These are phyloP conservation scores for Puccinia sorghi DNA, from an alignment of 1,284 basidiomycete genomes.

Conservation along the genomic window DNA sequence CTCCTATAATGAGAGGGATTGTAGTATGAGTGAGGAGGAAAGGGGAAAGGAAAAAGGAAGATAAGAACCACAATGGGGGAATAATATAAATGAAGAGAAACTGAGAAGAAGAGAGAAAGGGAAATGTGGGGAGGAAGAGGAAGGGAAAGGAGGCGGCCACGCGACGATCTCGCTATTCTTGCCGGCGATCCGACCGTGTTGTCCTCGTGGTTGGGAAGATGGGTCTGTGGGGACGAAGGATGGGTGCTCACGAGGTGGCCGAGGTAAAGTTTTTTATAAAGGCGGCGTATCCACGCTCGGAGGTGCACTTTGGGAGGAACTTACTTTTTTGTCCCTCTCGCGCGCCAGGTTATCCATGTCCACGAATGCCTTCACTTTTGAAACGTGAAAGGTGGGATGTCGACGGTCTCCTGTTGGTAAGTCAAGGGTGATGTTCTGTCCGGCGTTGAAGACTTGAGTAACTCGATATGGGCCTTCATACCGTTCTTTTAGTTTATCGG, in stretches of 20 bases:
- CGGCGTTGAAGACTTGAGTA: neutral
- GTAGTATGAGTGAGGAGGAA: no score
- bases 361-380: slow-evolving; percentile 10
- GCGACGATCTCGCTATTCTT: neutral
- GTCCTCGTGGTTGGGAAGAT: neutral
- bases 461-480: slow-evolving; percentile 13
- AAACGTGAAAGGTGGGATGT: slow-evolving; percentile 22
- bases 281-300: neutral
- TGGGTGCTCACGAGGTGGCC: slow-evolving; percentile 24
- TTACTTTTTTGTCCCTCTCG: neutral
- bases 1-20: no score
- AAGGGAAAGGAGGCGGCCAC: neutral
- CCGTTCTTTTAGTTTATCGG: slow-evolving; percentile 12
- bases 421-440: slow-evolving; percentile 23
- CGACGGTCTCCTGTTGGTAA: slow-evolving; percentile 5
- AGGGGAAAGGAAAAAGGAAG: no score
- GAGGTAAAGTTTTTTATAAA: slow-evolving; percentile 15
- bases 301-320: slow-evolving; percentile 4
- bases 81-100: no score
- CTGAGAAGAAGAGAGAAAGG: neutral
- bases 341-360: neutral
- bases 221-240: neutral
- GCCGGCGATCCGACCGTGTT: no score
- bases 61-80: neutral
- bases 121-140: neutral